Evolutionary conservation across 2,329 filamentous ascomycete species (phyloP), one percentile per base, ranked within the genome.

Genomic region (Nothopassalora personata): DNA sequence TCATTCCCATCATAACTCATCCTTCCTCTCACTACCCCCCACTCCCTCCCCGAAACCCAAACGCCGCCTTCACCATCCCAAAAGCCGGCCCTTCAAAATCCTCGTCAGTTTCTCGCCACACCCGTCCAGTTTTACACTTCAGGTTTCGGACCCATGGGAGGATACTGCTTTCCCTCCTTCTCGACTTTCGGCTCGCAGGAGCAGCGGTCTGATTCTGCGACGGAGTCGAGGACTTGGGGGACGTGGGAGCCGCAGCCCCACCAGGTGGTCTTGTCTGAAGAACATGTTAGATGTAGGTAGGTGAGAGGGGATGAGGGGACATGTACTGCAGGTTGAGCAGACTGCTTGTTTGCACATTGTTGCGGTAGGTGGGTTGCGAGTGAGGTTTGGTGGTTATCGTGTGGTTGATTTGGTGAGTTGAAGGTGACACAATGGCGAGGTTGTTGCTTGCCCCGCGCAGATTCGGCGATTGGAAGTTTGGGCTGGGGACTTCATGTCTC

Each of bases 281-380:
- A 61, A n/a, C 57, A 28, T 30, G 46, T 13, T 51, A 53, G 57
- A 3, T n/a, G 57, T 3, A 19, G n/a, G 53, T 49, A n/a, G 53
- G 46, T 43, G 10, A 51, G 50, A 19, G 48, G 31, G 49, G 51
- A 46, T 28, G 56, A 51, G 6, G 23, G 54, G 31, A 43, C 39
- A 11, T 34, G 68, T 79, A 88, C 86, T 77, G 77, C 86, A 89
- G 54, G 77, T 81, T 62, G 75, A 75, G 74, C 86, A 89, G 60
- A 75, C 80, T 27, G 83, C 81, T 72, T 83, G 83, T 74, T 80
- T 86, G 72, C 86, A 89, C 86, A 89, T 89, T 39, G 4, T 58
- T 43, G 28, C 30, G 36, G 33, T 48, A 23, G 55, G 53, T 48
- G 27, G 23, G n/a, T 31, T 23, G 30, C 15, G 54, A 36, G 45